Conservation (phyloP, 768 basidiomycete genomes). For the Astraeus odoratus region DNA sequence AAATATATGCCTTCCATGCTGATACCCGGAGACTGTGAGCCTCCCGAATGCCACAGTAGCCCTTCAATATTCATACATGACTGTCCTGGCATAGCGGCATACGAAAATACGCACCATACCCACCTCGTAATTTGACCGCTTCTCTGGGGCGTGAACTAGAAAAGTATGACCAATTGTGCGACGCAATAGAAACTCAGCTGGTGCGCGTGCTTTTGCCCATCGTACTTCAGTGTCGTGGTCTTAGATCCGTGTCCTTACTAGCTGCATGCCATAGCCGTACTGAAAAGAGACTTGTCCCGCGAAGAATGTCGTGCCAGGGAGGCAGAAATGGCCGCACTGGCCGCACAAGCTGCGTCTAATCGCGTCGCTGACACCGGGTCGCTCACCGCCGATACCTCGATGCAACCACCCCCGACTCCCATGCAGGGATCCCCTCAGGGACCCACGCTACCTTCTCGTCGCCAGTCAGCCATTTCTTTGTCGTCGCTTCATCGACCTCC, state of each 20-base stretch:
- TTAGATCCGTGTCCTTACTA: conserved; percentile 21
- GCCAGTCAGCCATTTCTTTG: conserved; percentile 72
- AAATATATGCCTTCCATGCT: conserved; percentile 64
- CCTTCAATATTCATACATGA: not conserved
- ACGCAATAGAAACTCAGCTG: conserved; percentile 66
- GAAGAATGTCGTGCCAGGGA: conserved; percentile 50
- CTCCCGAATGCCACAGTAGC: too few relatives aligned
- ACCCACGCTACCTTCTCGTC: conserved; percentile 36
- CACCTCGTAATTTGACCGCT: conserved; percentile 58
- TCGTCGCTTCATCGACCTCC: conserved; percentile 71
- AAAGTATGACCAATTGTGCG: conserved; percentile 74
- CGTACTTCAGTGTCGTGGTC: not conserved
- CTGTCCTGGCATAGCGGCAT: conserved; percentile 39
- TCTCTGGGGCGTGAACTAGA: conserved; percentile 69
- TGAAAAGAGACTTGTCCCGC: conserved; percentile 61
- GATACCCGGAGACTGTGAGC: conserved; percentile 61
- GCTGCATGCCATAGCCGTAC: conserved; percentile 64
- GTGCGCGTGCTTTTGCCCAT: conserved; percentile 32
- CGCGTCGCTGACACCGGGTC: conserved; percentile 20
- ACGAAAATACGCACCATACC: conserved; percentile 47
- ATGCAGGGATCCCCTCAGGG: conserved; percentile 30
- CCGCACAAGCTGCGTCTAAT: conserved; percentile 19
- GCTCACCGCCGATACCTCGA: conserved; percentile 12
- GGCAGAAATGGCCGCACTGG: conserved; percentile 37
- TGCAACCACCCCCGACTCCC: conserved; percentile 24